A percentile compares a stretch with the other conserved stretches of the same genome.
These are phyloP conservation scores for Ogataea henricii DNA, from an alignment of 805 yeast species.

Conservation along the genomic window DNA sequence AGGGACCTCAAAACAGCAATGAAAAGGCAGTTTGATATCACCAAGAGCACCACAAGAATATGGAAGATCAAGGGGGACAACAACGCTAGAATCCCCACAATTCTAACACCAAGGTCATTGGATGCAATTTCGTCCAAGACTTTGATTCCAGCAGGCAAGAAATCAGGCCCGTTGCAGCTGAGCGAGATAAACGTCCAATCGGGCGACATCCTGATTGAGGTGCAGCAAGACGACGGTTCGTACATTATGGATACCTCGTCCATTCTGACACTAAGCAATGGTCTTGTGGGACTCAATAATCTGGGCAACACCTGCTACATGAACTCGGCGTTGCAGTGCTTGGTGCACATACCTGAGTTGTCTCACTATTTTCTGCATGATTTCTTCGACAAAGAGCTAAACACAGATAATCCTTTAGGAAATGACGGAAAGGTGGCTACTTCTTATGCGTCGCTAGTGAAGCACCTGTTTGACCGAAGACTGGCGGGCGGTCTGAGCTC, in stretches of 20 bases:
- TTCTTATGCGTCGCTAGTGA: conserved; percentile 71
- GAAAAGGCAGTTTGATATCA: conserved; percentile 23
- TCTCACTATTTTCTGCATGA: conserved; percentile 70
- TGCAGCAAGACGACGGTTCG: conserved; percentile 28
- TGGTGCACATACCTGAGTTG: conserved; percentile 83
- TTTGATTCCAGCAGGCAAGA: conserved; percentile 28
- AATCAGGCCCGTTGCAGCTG: conserved; percentile 17
- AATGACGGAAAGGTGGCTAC: conserved; percentile 78
- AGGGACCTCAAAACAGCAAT: conserved; percentile 29
- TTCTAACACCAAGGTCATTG: conserved; percentile 22
- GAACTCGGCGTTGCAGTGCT: conserved; percentile 92
- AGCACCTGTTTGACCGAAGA: conserved; percentile 49
- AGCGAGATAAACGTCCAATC: conserved; percentile 19
- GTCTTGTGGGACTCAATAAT: conserved; percentile 65
- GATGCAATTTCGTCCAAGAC: conserved; percentile 19
- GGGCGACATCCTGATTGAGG: conserved; percentile 30
- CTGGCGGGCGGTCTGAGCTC: conserved; percentile 22
- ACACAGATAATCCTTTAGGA: conserved; percentile 80
- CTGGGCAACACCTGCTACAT: conserved; percentile 92
- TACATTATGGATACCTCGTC: conserved; percentile 29
- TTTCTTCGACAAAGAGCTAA: conserved; percentile 65
- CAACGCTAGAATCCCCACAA: conserved; percentile 16
- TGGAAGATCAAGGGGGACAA: conserved; percentile 28
- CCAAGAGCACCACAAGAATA: conserved; percentile 20
- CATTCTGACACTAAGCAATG: conserved; percentile 35